A percentile compares a stretch with the other conserved stretches of the same genome.
Evolutionary conservation across 2,329 filamentous ascomycete species (phyloP).

Genomic region (Grosmannia serpens): DNA sequence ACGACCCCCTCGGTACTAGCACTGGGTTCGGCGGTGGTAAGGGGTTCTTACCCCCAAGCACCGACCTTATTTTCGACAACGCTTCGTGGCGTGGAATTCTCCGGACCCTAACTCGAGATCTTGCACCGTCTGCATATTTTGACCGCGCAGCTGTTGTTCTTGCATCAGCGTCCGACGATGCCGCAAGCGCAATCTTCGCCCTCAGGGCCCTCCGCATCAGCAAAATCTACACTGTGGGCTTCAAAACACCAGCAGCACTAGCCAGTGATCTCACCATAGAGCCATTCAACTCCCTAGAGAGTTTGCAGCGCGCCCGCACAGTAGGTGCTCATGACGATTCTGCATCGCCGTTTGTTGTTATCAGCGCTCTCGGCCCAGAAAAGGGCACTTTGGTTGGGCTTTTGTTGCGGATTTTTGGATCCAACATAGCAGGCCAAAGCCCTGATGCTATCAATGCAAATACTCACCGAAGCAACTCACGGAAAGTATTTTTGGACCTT

Average conservation of each 20-base stretch:
- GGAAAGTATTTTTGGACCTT: slow-evolving; percentile 71
- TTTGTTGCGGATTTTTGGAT: slow-evolving; percentile 61
- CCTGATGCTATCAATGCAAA: slow-evolving; percentile 17
- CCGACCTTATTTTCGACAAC: slow-evolving; percentile 63
- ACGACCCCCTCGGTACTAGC: slow-evolving; percentile 6
- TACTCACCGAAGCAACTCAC: slow-evolving; percentile 20
- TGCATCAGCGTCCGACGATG: slow-evolving; percentile 61
- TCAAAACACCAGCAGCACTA: slow-evolving; percentile 52
- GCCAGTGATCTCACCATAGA: slow-evolving; percentile 60
- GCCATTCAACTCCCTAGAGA: slow-evolving; percentile 66
- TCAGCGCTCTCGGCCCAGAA: slow-evolving; percentile 67
- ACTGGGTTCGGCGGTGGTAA: background rate
- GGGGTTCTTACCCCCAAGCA: slow-evolving; percentile 32
- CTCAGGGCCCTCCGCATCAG: slow-evolving; percentile 63
- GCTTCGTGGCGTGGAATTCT: slow-evolving; percentile 78
- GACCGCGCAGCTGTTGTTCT: slow-evolving; percentile 66
- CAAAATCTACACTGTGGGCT: slow-evolving; percentile 76
- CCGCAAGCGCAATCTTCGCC: slow-evolving; percentile 68
- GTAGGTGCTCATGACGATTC: slow-evolving; percentile 25
- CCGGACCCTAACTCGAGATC: slow-evolving; percentile 67
- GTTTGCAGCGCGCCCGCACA: slow-evolving; percentile 39
- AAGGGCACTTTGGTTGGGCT: slow-evolving; percentile 71
- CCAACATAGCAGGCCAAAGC: slow-evolving; percentile 18
- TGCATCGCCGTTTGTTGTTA: slow-evolving; percentile 63
- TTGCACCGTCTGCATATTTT: slow-evolving; percentile 71